Base-by-base conservation (phyloP, 495 filamentous ascomycete species). In the Xylaria grammica region DNA sequence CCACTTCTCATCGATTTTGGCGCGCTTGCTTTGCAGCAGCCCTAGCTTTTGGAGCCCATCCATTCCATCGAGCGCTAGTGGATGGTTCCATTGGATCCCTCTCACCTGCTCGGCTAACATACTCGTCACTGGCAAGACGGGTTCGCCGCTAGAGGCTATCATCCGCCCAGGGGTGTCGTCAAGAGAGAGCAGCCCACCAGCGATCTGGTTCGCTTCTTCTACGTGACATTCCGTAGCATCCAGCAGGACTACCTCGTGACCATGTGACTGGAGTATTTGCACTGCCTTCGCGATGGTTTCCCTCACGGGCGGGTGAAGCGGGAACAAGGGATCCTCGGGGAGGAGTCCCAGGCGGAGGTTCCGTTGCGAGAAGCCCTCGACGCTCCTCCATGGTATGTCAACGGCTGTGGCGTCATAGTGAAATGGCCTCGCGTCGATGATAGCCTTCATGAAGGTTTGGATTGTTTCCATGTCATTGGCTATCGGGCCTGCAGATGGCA, bases 261-360 rank as follows among this genome's bases (percentile, higher is more conserved):
- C 81, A 0, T 75, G 72, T 2, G 75, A 78, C 15, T 65, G 65
- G 27, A 90, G 69, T 1, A 60, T 70, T 9, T 65, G 24, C 2
- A 79, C 73, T 2, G 86, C 82, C 67, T 85, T 81, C 15, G 80
- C 75, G 1, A 90, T 65, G 0, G 86, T 63, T 2, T 74, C 74
- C 6, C 73, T 70, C 5, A 90, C 79, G 0, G 86, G 87, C 0
- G 87, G 87, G n/a, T 86, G 75, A 4, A 87, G 87, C 6, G 77
- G 77, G 19, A 82, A 80, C 11, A 87, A 57, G 0, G 86, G 86
- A 61, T 90, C 86, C 1, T 77, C 80, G 3, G 77, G 75, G 1
- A 88, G 72, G 2, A 89, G 70, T 5, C 87, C 87, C 45, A 89
- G 75, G 5, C 74, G 79, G 29, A 83, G 66, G n/a, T 75, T 75